Base-by-base conservation (phyloP, 768 basidiomycete genomes). In the Mycena crocata region DNA sequence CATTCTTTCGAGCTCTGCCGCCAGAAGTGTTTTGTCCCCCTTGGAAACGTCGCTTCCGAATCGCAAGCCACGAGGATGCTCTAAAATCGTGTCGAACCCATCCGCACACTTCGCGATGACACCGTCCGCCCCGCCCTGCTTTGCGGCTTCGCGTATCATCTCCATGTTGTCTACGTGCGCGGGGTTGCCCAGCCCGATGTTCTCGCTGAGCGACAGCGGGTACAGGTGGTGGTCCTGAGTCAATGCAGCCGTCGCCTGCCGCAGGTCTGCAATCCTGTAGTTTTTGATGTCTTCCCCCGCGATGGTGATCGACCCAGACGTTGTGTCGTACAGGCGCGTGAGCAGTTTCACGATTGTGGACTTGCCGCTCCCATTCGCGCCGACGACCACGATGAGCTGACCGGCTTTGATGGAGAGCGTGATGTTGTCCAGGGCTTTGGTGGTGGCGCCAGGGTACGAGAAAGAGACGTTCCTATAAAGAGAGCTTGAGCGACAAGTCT, bases 321-420 rank as follows among this genome's bases (percentile, higher is more conserved):
- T 73, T 2, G 77, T 71, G 17, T 78, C 76, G 45, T 78, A 77
- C 5, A 82, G 61, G 9, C 82, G 74, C 17, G 75, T 77, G 14
- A 86, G 64, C 23, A 86, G 74, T 57, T 86, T 85, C 34, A 85
- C 70, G 19, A 84, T 72, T 9, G 84, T 81, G 1, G 79, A 77
- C 68, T 85, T 86, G 9, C 83, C 85, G 68, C 81, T 80, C 12
- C 84, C 84, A 65, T 84, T 84, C 12, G 62, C 71, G 15, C 86
- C 86, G 12, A 85, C 84, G 37, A 87, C 72, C 26, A 85, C 79
- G 26, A 84, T 78, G 9, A 85, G 71, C 34, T 81, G 76, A 1
- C 85, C 85, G 9, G 84, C 71, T 10, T 78, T 64, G 54, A 87
- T 78, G 19, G 69, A 74, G 56, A 86, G 75, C 0, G 81, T 79